Conservation (phyloP, 352 stramenopile species). For the Phytophthora rubi region DNA sequence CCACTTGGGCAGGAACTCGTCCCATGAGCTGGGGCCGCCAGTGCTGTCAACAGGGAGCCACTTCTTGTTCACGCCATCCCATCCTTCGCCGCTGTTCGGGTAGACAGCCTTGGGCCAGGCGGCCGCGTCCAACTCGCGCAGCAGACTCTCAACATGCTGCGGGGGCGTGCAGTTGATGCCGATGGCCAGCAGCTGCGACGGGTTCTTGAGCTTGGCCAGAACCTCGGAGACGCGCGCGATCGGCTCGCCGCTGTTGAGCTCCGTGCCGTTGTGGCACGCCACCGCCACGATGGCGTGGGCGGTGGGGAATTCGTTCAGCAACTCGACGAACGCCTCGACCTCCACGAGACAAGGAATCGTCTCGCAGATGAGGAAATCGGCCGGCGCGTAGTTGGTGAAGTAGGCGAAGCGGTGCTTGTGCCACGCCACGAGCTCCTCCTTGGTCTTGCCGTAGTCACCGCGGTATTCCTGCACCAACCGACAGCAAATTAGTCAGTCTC, state of each 20-base stretch:
- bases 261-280: conserved; percentile 60
- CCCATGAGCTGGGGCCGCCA: conserved; percentile 55
- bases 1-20: conserved; percentile 67
- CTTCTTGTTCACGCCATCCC: conserved; percentile 72
- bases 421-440: conserved; percentile 75
- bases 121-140: conserved; percentile 51
- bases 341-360: conserved; percentile 88
- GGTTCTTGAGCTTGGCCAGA: conserved; percentile 59
- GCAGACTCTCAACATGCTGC: conserved; percentile 68
- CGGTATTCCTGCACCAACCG: conserved; percentile 75
- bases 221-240: conserved; percentile 53
- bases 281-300: conserved; percentile 69
- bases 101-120: conserved; percentile 73
- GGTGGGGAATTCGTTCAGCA: conserved; percentile 71
- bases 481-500: conserved; percentile 4
- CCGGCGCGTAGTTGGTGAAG: conserved; percentile 55
- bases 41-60: conserved; percentile 64
- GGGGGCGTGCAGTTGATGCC: conserved; percentile 89
- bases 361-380: conserved; percentile 85
- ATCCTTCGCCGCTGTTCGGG: conserved; percentile 87
- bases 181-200: conserved; percentile 68
- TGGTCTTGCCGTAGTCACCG: conserved; percentile 77
- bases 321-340: conserved; percentile 75
- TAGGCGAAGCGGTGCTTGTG: conserved; percentile 79
- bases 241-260: conserved; percentile 73